These are phyloP conservation scores for Aureobasidium sp. DNA, from an alignment of 2,329 filamentous ascomycete genomes.

Conservation along the genomic window DNA sequence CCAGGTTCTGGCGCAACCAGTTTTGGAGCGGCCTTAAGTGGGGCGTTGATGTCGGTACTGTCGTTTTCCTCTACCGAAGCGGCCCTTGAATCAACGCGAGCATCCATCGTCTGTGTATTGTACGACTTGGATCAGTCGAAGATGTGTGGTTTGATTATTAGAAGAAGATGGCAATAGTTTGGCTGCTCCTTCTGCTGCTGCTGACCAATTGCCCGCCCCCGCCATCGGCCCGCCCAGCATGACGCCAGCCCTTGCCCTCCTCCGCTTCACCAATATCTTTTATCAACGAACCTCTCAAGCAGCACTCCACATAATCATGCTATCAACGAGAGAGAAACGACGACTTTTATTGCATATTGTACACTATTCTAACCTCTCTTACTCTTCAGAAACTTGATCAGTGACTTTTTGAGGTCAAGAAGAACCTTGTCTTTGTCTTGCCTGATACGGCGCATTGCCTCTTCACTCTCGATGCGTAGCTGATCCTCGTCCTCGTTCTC, in stretches of 20 bases:
- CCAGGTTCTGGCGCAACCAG: slow-evolving; percentile 88
- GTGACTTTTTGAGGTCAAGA: background rate
- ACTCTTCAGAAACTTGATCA: background rate
- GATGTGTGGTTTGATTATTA: too few relatives aligned
- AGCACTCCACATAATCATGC: background rate
- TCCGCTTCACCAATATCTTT: background rate
- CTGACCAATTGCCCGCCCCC: background rate
- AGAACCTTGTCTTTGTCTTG: background rate
- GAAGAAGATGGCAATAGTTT: background rate
- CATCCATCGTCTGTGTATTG: background rate
- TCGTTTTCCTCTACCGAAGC: slow-evolving; percentile 68
- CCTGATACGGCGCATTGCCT: background rate
- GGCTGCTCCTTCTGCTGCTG: background rate
- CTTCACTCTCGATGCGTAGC: background rate
- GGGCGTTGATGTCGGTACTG: slow-evolving; percentile 66
- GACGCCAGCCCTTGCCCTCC: background rate
- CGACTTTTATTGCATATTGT: background rate
- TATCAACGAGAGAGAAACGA: background rate
- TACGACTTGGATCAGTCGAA: background rate
- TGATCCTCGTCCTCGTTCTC: background rate
- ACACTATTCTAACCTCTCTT: background rate
- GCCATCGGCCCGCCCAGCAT: background rate
- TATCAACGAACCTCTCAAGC: background rate
- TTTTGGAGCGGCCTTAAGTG: slow-evolving; percentile 69
- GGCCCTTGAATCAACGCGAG: slow-evolving; percentile 52